These are phyloP conservation scores for Ricinus communis DNA, from an alignment of 345 rosid species.

Conservation along the genomic window DNA sequence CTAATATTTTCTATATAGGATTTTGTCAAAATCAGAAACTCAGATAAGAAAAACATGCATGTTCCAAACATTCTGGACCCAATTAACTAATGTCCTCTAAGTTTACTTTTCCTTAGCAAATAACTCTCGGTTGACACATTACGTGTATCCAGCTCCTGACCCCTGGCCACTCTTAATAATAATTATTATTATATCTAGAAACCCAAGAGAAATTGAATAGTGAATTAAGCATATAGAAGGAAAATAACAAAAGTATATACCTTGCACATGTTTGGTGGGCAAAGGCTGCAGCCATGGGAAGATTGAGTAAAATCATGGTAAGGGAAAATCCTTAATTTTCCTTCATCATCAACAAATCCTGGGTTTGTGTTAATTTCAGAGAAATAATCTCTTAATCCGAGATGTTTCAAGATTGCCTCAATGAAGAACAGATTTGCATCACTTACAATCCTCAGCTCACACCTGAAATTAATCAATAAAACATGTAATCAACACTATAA, in stretches of 20 bases:
- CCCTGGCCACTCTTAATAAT: not conserved
- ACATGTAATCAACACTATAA: slow-evolving; percentile 8
- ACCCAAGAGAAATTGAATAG: too few species aligned
- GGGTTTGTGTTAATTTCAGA: slow-evolving; percentile 80
- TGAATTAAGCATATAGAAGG: too few species aligned
- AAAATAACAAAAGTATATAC: slow-evolving; percentile 39
- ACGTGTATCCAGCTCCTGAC: not conserved
- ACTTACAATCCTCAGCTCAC: slow-evolving; percentile 77
- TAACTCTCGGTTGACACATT: not conserved
- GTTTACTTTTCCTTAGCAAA: not conserved
- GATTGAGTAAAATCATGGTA: slow-evolving; percentile 56
- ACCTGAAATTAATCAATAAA: slow-evolving; percentile 33
- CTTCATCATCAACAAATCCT: slow-evolving; percentile 54
- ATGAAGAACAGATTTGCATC: slow-evolving; percentile 81
- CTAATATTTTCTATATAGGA: not conserved
- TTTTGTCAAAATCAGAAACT: not conserved
- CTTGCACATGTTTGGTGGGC: slow-evolving; percentile 99
- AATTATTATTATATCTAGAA: not conserved
- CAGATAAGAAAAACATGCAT: too few species aligned
- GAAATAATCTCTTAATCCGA: slow-evolving; percentile 60
- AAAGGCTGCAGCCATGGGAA: slow-evolving; percentile 67
- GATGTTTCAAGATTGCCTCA: slow-evolving; percentile 66
- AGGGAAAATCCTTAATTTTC: slow-evolving; percentile 59
- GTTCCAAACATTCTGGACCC: slow-evolving; percentile 15
- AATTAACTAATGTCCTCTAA: not conserved